These are phyloP conservation scores for Myriosclerotinia duriaeana DNA, from an alignment of 2,329 filamentous ascomycete genomes.

Conservation along the genomic window DNA sequence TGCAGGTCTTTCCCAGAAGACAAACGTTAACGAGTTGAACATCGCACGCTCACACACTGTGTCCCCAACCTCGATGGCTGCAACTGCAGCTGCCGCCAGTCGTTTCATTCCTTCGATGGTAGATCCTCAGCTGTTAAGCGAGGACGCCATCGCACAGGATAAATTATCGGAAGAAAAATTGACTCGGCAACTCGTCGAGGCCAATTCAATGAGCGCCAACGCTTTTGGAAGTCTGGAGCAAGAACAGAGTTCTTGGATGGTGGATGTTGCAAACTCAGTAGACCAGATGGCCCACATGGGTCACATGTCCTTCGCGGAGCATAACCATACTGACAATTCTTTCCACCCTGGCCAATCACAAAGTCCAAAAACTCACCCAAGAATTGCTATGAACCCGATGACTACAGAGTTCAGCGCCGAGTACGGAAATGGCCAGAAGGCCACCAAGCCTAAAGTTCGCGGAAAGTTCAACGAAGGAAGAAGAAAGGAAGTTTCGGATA, in stretches of 20 bases:
- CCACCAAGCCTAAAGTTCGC: conserved; percentile 48
- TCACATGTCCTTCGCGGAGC: conserved; percentile 31
- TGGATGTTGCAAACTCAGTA: conserved; percentile 28
- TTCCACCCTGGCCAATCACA: conserved; percentile 16
- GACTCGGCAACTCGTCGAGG: conserved; percentile 33
- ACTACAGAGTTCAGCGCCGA: conserved; percentile 40
- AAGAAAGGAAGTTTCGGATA: conserved; percentile 64
- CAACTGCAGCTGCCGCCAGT: conserved; percentile 36
- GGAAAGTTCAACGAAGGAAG: conserved; percentile 57
- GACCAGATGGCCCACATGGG: conserved; percentile 24
- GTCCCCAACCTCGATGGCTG: conserved; percentile 37
- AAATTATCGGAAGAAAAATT: conserved; percentile 30
- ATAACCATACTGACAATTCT: conserved; percentile 26
- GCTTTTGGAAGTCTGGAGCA: conserved; percentile 28
- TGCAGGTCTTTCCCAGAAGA: conserved; percentile 15
- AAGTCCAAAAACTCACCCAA: conserved; percentile 28
- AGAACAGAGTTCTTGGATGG: conserved; percentile 35
- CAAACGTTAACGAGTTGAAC: not conserved
- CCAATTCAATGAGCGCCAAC: conserved; percentile 32
- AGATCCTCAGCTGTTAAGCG: conserved; percentile 40
- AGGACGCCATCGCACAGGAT: conserved; percentile 31
- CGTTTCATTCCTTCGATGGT: conserved; percentile 40
- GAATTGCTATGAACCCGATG: conserved; percentile 35
- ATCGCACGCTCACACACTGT: conserved; percentile 30
- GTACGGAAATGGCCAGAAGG: conserved; percentile 37